These are phyloP conservation scores for Chiua virens DNA, from an alignment of 768 basidiomycete genomes.

Conservation along the genomic window DNA sequence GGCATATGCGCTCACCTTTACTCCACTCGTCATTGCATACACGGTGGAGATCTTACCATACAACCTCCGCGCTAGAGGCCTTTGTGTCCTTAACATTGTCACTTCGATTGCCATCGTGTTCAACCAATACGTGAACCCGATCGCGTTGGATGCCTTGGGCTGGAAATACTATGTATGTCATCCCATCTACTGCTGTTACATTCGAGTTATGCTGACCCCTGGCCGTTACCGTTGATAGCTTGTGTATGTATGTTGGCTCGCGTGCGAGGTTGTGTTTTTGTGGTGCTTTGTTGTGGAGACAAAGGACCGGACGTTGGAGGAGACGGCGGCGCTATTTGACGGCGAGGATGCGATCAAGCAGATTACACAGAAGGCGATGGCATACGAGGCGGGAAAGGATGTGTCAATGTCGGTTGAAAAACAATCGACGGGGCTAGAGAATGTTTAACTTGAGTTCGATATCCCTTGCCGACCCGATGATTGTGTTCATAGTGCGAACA, in stretches of 20 bases:
- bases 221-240: neutral
- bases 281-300: slow-evolving; percentile 21
- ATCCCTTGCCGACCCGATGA: no score
- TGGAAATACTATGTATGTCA: slow-evolving; percentile 48
- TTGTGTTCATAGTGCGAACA: no score
- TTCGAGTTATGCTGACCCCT: no score
- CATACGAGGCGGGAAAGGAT: neutral
- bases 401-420: no score
- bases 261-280: slow-evolving; percentile 7
- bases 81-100: slow-evolving; percentile 69
- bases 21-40: slow-evolving; percentile 64
- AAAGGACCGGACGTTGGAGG: slow-evolving; percentile 57
- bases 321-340: slow-evolving; percentile 72
- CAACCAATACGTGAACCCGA: slow-evolving; percentile 80
- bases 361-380: slow-evolving; percentile 12
- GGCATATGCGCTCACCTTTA: slow-evolving; percentile 69
- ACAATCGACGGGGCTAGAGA: no score
- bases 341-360: slow-evolving; percentile 40
- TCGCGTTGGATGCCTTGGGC: slow-evolving; percentile 54
- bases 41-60: slow-evolving; percentile 81
- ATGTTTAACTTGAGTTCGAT: no score
- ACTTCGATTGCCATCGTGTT: slow-evolving; percentile 69
- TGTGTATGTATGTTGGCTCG: slow-evolving; percentile 24
- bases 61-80: slow-evolving; percentile 76
- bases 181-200: neutral